phyloP scores from a whole-genome alignment of 2,329 filamentous ascomycete species.

The Xylaria sp. region DNA sequence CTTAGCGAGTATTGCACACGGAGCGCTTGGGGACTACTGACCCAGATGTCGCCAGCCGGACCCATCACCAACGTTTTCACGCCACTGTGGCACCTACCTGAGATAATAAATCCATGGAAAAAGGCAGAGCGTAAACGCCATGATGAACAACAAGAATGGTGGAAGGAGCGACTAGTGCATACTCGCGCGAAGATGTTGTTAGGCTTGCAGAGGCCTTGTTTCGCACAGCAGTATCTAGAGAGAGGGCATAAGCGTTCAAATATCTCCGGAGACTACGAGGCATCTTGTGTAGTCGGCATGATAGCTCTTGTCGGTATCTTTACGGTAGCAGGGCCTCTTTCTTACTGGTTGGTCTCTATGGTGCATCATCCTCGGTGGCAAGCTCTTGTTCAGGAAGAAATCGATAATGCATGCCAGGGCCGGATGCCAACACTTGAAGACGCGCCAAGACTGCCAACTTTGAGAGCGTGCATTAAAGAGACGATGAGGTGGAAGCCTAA shows the following conservation, averaged over 20 bases:
- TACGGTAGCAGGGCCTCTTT: slow-evolving; percentile 51
- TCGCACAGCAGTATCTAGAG: slow-evolving; percentile 56
- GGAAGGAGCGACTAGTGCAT: slow-evolving; percentile 57
- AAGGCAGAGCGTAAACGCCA: slow-evolving; percentile 62
- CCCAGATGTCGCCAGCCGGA: slow-evolving; percentile 67
- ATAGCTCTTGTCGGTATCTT: slow-evolving; percentile 53
- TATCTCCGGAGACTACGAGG: slow-evolving; percentile 48
- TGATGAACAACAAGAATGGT: slow-evolving; percentile 63
- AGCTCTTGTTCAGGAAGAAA: slow-evolving; percentile 55
- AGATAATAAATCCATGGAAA: slow-evolving; percentile 64
- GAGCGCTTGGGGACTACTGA: slow-evolving; percentile 65
- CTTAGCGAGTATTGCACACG: slow-evolving; percentile 60
- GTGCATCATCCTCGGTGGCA: slow-evolving; percentile 61
- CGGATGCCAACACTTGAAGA: slow-evolving; percentile 57
- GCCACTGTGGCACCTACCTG: slow-evolving; percentile 63
- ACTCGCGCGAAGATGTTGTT: slow-evolving; percentile 54
- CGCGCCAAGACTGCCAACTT: slow-evolving; percentile 54
- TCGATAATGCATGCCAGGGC: slow-evolving; percentile 56
- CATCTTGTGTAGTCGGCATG: slow-evolving; percentile 52
- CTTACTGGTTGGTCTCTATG: slow-evolving; percentile 56
- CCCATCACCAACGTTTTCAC: slow-evolving; percentile 67
- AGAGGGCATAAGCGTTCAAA: slow-evolving; percentile 47
- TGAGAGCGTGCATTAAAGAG: slow-evolving; percentile 59
- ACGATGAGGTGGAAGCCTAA: slow-evolving; percentile 59
- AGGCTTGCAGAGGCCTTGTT: slow-evolving; percentile 54